Base-by-base conservation (phyloP, 2,329 filamentous ascomycete genomes). In the Fusarium tjaetaba region DNA sequence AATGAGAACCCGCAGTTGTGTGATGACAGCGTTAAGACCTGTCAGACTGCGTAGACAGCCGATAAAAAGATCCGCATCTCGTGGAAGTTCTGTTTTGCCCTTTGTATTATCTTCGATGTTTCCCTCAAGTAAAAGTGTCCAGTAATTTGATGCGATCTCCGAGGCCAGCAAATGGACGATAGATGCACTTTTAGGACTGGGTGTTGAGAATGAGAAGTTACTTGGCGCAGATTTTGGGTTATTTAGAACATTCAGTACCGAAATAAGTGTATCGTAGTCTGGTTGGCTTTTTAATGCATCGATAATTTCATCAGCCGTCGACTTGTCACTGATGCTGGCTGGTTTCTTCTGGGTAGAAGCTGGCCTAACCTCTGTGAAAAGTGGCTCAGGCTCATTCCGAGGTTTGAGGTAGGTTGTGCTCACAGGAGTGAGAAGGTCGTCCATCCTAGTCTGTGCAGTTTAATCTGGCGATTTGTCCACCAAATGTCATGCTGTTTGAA, bases 141-240 rank as follows among this genome's bases (percentile, higher is more conserved):
- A 98, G 82, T 96, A 97, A 79, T 95, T 93, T 4, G 94, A 93
- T 13, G 94, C 85, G 32, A 93, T 95, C 38, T 91, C 89, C 22
- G 88, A 91, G 66, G 97, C 90, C 41, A 99, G 84, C 7, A 89
- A 84, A 78, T 95, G 91, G 59, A 96, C 86, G 38, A 98, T 89
- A 76, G 95, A 93, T 26, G 94, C 91, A 64, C 91, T 89, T 69
- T 90, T 84, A 3, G 95, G 91, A 38, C 88, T 88, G 7, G 94
- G 91, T 6, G 66, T 60, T 15, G 77, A 77, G 15, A 82, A 65
- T 22, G 66, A 71, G 59, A 82, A 80, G 11, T 62, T 48, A 22
- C 70, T 68, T 5, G 76, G 43, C 3, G 49, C 53, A 48, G 66
- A 57, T n/a, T 71, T 51, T 41, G 73, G 53, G 24, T 81, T 76